Percentiles rank a stretch among this genome's conserved stretches.
phyloP scores from a whole-genome alignment of 768 basidiomycete species.

The Boletus reticuloceps region DNA sequence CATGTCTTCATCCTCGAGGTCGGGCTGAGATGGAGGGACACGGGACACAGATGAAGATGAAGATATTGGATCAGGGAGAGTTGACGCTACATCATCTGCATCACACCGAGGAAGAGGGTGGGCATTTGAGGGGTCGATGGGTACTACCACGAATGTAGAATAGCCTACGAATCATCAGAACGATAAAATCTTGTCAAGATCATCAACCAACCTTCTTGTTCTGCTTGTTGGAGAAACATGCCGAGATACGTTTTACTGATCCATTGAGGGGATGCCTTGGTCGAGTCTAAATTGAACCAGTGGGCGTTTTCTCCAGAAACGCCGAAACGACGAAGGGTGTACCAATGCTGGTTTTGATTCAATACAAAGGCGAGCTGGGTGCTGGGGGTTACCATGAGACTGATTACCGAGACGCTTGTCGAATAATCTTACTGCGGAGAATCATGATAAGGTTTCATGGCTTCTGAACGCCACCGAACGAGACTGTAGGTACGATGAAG shows the following conservation, averaged over 20 bases:
- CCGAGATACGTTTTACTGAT: constrained; percentile 79
- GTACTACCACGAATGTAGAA: constrained; percentile 75
- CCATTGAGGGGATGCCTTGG: constrained; percentile 70
- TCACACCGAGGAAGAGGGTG: constrained; percentile 59
- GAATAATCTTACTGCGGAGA: constrained; percentile 64
- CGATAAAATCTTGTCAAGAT: neutral
- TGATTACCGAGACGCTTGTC: neutral
- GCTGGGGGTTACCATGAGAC: constrained; percentile 37
- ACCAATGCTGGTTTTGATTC: constrained; percentile 88
- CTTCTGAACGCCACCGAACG: constrained; percentile 80
- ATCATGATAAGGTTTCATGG: constrained; percentile 73
- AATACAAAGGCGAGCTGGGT: constrained; percentile 85
- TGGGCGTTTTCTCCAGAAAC: constrained; percentile 49
- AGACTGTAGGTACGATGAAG: constrained; percentile 41
- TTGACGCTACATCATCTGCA: constrained; percentile 68
- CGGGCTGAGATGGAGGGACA: constrained; percentile 19
- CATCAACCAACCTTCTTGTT: constrained; percentile 64
- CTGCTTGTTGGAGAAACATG: constrained; percentile 86
- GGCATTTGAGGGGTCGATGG: constrained; percentile 52
- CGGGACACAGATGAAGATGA: constrained; percentile 18
- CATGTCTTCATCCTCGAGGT: constrained; percentile 79
- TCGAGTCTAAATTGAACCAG: constrained; percentile 92
- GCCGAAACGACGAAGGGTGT: constrained; percentile 81
- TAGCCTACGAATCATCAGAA: constrained; percentile 51
- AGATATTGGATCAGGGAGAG: constrained; percentile 54